Evolutionary conservation across 2,329 filamentous ascomycete genomes (phyloP).

Genomic region (Paecilomyces formosus): DNA sequence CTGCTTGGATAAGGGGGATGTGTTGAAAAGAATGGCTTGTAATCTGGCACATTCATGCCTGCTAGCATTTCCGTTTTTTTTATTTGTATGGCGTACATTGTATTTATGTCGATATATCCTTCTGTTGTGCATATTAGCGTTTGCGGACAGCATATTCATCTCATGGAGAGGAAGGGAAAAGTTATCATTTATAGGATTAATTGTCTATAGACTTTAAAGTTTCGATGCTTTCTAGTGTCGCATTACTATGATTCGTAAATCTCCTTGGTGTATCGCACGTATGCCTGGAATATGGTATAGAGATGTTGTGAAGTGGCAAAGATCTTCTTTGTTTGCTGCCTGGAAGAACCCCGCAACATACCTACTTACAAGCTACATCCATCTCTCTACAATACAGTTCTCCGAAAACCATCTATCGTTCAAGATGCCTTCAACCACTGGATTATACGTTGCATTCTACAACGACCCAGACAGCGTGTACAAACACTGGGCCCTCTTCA

Average conservation of each 20-base stretch:
- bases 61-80: background rate
- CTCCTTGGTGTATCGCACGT: too few relatives aligned
- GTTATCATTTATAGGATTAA: slow-evolving; percentile 4
- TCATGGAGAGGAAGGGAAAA: background rate
- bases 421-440: too few relatives aligned
- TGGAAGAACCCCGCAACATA: background rate
- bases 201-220: background rate
- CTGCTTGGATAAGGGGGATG: slow-evolving; percentile 17
- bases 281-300: too few relatives aligned
- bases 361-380: background rate
- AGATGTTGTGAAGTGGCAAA: too few relatives aligned
- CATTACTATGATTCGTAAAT: too few relatives aligned
- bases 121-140: background rate
- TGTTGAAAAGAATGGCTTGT: background rate
- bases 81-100: background rate
- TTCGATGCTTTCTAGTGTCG: too few relatives aligned
- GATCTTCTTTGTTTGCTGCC: too few relatives aligned
- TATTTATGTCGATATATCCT: background rate
- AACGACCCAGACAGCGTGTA: too few relatives aligned
- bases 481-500: too few relatives aligned
- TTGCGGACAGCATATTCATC: background rate
- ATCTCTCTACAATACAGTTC: too few relatives aligned
- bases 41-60: background rate
- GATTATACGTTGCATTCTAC: too few relatives aligned
- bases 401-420: too few relatives aligned